phyloP scores from a whole-genome alignment of 202 grass and related monocot species.

The Zizania palustris region DNA sequence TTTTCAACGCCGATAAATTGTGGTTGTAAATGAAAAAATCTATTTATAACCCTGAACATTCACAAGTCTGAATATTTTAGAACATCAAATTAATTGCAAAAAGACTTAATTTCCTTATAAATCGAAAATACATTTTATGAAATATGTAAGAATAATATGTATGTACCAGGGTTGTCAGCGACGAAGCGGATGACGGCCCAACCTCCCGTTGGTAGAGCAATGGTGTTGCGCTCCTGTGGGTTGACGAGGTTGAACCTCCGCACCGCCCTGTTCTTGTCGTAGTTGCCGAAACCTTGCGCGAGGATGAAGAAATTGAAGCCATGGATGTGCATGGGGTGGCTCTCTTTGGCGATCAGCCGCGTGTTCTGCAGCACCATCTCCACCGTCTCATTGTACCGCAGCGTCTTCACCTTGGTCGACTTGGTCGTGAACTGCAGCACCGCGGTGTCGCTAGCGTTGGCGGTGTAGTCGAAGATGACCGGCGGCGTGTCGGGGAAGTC shows the following conservation, averaged over 20 bases:
- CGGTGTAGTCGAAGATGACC: slow-evolving; percentile 57
- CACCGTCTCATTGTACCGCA: slow-evolving; percentile 69
- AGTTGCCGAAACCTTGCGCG: slow-evolving; percentile 81
- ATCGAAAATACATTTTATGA: no score
- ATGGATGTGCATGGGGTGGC: slow-evolving; percentile 83
- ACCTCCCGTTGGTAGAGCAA: slow-evolving; percentile 64
- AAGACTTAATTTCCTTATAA: no score
- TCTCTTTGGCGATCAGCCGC: slow-evolving; percentile 59
- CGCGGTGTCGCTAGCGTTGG: not conserved
- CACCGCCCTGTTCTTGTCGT: slow-evolving; percentile 24
- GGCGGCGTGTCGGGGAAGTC: slow-evolving; percentile 65
- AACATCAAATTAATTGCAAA: no score
- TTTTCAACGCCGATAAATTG: no score
- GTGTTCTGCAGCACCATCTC: slow-evolving; percentile 93
- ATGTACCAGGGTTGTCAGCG: slow-evolving; percentile 73
- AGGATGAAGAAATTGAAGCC: slow-evolving; percentile 82
- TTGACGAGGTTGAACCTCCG: slow-evolving; percentile 61
- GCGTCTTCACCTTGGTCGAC: slow-evolving; percentile 59
- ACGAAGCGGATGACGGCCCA: slow-evolving; percentile 89
- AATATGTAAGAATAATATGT: no score
- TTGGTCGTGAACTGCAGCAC: slow-evolving; percentile 41
- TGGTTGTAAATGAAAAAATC: no score
- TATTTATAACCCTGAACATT: no score
- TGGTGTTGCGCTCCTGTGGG: slow-evolving; percentile 76
- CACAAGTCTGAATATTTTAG: no score